Base-by-base conservation (phyloP, 1,139 yeast genomes). In the Candida dubliniensis region DNA sequence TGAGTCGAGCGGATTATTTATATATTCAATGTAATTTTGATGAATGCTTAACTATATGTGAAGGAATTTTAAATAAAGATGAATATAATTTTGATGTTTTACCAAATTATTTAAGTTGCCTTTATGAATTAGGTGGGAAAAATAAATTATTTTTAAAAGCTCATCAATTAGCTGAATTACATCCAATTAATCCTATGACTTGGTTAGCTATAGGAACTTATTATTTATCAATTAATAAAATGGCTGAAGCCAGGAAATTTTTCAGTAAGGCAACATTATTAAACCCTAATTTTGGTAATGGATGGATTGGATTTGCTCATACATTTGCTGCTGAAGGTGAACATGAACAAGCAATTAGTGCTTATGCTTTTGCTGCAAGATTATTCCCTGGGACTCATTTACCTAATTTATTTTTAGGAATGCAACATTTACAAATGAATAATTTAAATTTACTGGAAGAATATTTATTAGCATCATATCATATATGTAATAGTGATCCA, bases 271-370 rank as follows among this genome's bases (percentile, higher is more conserved):
- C 98, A 0, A 89, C 98, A 0, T 75, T 90, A 54, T 66, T 91
- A 52, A 86, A 89, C 54, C 96, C 99, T 1, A 87, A 85, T 53
- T 90, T 88, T 67, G 96, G 96, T 0, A 95, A 88, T 44, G 96
- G 98, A 1, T 95, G 99, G 99, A 83, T 95, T 39, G 99, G 98
- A 1, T 95, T 95, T 70, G 98, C 98, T 1, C 98, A 93, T 60
- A 91, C 99, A 0, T 95, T 90, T 76, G 97, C 97, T 0, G 86
- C 88, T 1, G 99, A 95, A 62, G 96, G 97, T 8, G 99, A 95
- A 64, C 98, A 95, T 58, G 99, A 95, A 61, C 99, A 95, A 63
- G 99, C 99, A 1, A 86, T 93, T 15, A 85, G 96, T 47, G 99
- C 99, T 0, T 95, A 91, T 65, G 93, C 98, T 1, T 91, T 96